Conservation (phyloP, 2,329 filamentous ascomycete genomes). For the Phaeosphaeria sp. region DNA sequence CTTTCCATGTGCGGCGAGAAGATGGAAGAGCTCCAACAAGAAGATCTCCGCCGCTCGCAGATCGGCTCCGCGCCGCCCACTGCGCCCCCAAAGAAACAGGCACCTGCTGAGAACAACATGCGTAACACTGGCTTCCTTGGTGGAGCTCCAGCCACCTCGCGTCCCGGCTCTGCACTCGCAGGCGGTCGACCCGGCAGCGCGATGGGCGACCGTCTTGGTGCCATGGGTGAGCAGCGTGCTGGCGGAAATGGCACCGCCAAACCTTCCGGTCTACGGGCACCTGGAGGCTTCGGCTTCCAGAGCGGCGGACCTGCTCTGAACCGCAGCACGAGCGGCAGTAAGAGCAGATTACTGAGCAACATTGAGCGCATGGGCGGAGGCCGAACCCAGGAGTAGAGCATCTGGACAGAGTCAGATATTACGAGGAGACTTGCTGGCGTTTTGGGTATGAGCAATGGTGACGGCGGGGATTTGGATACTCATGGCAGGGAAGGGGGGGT, state of each 20-base stretch:
- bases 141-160: constrained; percentile 27
- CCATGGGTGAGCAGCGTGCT: constrained; percentile 16
- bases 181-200: constrained; percentile 33
- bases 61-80: constrained; percentile 24
- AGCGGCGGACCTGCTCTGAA: constrained; percentile 39
- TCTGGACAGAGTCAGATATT: background rate
- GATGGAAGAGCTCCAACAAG: constrained; percentile 47
- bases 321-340: constrained; percentile 46
- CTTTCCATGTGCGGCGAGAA: constrained; percentile 67
- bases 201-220: constrained; percentile 30
- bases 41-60: constrained; percentile 62
- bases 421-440: background rate
- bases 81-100: constrained; percentile 18
- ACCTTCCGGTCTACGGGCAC: constrained; percentile 67
- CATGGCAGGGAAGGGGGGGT: too few relatives aligned
- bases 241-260: constrained; percentile 43
- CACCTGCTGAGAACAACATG: constrained; percentile 30
- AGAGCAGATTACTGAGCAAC: constrained; percentile 81
- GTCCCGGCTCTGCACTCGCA: constrained; percentile 36
- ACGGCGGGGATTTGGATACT: background rate
- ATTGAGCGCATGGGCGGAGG: constrained; percentile 84
- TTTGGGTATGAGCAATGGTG: background rate
- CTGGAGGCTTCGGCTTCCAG: constrained; percentile 51
- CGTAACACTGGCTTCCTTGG: constrained; percentile 43
- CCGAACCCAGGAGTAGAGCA: constrained; percentile 28